Evolutionary conservation across 2,329 filamentous ascomycete species (phyloP).

Genomic region (Phialophora verrucosa): DNA sequence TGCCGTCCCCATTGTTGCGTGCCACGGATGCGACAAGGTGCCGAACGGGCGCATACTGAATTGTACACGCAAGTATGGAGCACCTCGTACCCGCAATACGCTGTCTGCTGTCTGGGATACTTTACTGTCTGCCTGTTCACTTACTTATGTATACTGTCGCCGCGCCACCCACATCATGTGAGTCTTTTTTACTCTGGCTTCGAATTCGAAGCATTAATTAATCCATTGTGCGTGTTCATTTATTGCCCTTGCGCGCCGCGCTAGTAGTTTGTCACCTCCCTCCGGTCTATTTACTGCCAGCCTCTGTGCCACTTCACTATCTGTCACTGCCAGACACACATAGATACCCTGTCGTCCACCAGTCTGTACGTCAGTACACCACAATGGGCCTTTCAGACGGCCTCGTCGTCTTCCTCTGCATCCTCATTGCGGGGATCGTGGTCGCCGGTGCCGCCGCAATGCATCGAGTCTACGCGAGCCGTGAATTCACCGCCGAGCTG

Average conservation of each 20-base stretch:
- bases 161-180: too few relatives aligned
- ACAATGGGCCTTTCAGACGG: constrained; percentile 27
- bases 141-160: too few relatives aligned
- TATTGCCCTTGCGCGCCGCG: too few relatives aligned
- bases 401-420: constrained; percentile 25
- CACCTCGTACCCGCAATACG: neutral
- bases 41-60: constrained; percentile 2
- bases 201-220: too few relatives aligned
- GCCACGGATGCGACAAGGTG: constrained; percentile 7
- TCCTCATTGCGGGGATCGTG: constrained; percentile 25
- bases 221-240: too few relatives aligned
- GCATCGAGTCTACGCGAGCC: constrained; percentile 20
- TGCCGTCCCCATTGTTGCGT: neutral
- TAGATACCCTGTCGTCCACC: neutral
- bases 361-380: neutral
- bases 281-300: neutral
- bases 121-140: too few relatives aligned
- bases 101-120: too few relatives aligned
- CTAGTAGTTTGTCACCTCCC: too few relatives aligned
- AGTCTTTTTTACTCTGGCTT: too few relatives aligned
- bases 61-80: neutral
- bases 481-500: constrained; percentile 10
- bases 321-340: neutral
- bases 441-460: constrained; percentile 28
- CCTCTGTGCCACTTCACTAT: neutral